Evolutionary conservation across 1,139 yeast genomes (phyloP).

Genomic region (Blastobotrys serpentis): DNA sequence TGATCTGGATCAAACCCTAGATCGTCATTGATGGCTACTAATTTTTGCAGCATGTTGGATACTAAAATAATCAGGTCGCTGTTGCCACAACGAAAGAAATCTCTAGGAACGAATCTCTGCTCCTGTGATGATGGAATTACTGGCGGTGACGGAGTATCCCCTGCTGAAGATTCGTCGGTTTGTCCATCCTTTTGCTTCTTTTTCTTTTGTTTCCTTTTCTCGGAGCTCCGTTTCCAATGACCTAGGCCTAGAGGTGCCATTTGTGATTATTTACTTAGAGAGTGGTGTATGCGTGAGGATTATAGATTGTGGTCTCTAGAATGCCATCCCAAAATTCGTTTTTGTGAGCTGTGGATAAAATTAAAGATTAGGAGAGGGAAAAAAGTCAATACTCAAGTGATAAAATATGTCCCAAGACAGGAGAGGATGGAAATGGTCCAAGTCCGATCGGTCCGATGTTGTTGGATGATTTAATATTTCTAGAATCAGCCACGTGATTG

Average conservation of each 20-base stretch:
- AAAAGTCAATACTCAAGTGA: too few species aligned
- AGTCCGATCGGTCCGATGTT: too few species aligned
- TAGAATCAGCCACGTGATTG: too few species aligned
- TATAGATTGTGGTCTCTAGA: too few species aligned
- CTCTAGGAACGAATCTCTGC: slow-evolving; percentile 47
- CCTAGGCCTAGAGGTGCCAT: slow-evolving; percentile 10
- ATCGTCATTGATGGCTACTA: slow-evolving; percentile 68
- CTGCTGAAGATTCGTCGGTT: background rate
- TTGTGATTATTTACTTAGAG: too few species aligned
- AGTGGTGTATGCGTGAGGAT: too few species aligned
- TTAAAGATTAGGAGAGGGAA: too few species aligned
- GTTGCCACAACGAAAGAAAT: slow-evolving; percentile 65
- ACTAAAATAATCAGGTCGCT: slow-evolving; percentile 69
- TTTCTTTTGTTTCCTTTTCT: slow-evolving; percentile 2
- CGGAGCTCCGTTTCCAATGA: slow-evolving; percentile 6
- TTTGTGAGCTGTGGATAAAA: too few species aligned
- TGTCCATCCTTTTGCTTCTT: background rate
- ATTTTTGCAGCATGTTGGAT: slow-evolving; percentile 73
- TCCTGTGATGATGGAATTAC: background rate
- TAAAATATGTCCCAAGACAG: too few species aligned
- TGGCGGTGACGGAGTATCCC: background rate
- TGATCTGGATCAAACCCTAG: slow-evolving; percentile 44
- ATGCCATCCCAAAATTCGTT: too few species aligned
- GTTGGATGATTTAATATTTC: too few species aligned
- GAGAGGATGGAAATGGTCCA: too few species aligned